phyloP scores from a whole-genome alignment of 129 eudicot genomes.

The Lonicera japonica region DNA sequence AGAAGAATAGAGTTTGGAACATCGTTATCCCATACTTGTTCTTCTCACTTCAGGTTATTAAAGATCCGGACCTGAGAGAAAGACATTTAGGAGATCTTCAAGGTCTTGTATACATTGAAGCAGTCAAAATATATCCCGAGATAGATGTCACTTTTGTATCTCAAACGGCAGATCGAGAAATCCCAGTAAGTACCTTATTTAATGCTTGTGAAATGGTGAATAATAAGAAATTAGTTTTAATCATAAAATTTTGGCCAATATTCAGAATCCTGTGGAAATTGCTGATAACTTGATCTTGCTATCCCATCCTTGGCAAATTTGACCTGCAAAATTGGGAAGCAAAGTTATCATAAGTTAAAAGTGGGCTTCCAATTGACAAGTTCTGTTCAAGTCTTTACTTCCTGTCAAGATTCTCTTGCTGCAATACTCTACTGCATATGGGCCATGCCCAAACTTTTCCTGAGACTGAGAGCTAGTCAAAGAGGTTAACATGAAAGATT shows the following conservation, averaged over 20 bases:
- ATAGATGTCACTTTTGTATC: slow-evolving; percentile 64
- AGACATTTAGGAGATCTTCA: slow-evolving; percentile 91
- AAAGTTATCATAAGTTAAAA: background rate
- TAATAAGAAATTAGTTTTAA: background rate
- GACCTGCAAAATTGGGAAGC: background rate
- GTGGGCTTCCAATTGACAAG: background rate
- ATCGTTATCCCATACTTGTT: slow-evolving; percentile 2
- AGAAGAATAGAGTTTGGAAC: too few relatives aligned
- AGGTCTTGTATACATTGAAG: slow-evolving; percentile 56
- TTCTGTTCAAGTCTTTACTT: background rate
- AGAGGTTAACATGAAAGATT: too few relatives aligned
- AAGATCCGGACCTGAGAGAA: slow-evolving; percentile 68
- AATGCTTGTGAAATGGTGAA: background rate
- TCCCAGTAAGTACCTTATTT: slow-evolving; percentile 53
- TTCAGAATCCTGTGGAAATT: background rate
- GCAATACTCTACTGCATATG: background rate
- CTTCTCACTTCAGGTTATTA: slow-evolving; percentile 47
- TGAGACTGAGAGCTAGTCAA: too few relatives aligned
- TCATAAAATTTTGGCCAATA: background rate
- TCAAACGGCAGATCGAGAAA: slow-evolving; percentile 46
- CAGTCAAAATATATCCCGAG: slow-evolving; percentile 41
- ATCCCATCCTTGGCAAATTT: background rate
- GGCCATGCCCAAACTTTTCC: background rate
- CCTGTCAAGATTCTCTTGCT: background rate
- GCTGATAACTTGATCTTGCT: background rate